phyloP scores from a whole-genome alignment of 257 asterid genomes.

The Anisodus acutangulus region DNA sequence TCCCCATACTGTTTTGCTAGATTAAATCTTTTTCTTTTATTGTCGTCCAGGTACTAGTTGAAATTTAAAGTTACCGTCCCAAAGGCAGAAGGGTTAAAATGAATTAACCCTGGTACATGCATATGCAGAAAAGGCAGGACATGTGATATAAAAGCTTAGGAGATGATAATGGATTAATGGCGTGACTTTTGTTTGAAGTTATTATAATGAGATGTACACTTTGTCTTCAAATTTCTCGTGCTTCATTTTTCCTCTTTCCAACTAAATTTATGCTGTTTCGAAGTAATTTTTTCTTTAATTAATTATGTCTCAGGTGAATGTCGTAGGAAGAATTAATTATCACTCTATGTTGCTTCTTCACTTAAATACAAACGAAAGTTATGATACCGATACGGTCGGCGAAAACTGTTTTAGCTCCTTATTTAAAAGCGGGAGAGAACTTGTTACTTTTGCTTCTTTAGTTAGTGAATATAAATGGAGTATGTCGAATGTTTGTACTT shows the following conservation, averaged over 20 bases:
- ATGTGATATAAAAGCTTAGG: neutral
- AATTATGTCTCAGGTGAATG: neutral
- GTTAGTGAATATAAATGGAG: neutral
- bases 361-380: neutral
- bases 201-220: neutral
- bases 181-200: neutral
- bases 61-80: neutral
- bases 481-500: neutral
- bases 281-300: neutral
- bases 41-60: neutral
- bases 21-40: neutral
- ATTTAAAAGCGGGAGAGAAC: neutral
- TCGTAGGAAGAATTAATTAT: neutral
- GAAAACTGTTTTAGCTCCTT: neutral
- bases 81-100: neutral
- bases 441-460: neutral
- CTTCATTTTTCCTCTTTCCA: neutral
- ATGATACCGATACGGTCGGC: neutral
- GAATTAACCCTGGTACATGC: neutral
- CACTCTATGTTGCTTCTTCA: neutral
- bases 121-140: neutral
- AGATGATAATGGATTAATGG: neutral
- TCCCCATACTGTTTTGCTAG: no score
- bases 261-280: neutral
- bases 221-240: neutral